Percentiles rank a stretch among this genome's conserved stretches.
phyloP scores from a whole-genome alignment of 495 filamentous ascomycete species.

The Penicillium simplicissimum region DNA sequence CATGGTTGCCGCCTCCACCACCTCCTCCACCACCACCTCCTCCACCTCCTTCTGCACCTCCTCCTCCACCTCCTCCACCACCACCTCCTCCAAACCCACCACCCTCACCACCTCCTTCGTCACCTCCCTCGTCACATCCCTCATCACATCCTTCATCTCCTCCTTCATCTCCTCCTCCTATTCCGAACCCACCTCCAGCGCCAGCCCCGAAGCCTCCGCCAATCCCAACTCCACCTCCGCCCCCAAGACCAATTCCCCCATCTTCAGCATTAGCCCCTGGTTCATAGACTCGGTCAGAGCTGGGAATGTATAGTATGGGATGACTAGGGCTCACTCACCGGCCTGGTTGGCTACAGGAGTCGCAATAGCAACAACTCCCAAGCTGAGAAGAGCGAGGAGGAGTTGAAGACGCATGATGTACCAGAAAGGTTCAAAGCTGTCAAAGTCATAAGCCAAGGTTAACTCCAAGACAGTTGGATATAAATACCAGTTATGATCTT shows the following conservation, averaged over 20 bases:
- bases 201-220: slow-evolving; percentile 4
- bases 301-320: neutral
- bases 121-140: neutral
- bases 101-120: neutral
- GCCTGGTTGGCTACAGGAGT: slow-evolving; percentile 15
- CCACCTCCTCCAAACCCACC: slow-evolving; percentile 5
- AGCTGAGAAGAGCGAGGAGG: slow-evolving; percentile 15
- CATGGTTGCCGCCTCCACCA: slow-evolving; percentile 11
- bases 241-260: slow-evolving; percentile 9
- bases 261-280: slow-evolving; percentile 6
- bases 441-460: neutral
- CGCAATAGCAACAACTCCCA: slow-evolving; percentile 18
- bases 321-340: slow-evolving; percentile 3
- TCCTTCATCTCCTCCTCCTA: neutral
- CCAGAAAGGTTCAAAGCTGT: neutral
- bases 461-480: neutral
- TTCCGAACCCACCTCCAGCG: slow-evolving; percentile 10
- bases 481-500: neutral
- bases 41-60: neutral
- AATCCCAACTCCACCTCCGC: slow-evolving; percentile 1
- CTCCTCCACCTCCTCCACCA: neutral
- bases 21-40: slow-evolving; percentile 3
- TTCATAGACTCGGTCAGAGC: neutral
- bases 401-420: slow-evolving; percentile 17
- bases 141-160: neutral